Percentiles rank a stretch among this genome's conserved stretches.
Conservation (phyloP, 306 rosid genomes). For the Macrotyloma uniflorum region DNA sequence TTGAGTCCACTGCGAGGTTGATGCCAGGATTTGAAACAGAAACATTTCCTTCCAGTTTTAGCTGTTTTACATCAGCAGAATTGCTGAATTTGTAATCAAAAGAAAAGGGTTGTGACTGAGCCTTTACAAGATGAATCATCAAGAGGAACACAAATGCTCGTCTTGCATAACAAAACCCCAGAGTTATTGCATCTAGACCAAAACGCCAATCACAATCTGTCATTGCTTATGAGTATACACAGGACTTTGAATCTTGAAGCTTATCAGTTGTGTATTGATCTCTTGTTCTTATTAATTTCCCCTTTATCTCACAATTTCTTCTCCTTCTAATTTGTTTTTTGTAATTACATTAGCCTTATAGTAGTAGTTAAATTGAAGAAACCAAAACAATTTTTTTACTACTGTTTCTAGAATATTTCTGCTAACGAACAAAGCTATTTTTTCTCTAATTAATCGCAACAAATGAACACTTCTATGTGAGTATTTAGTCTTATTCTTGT, state of each 20-base stretch:
- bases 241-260: not conserved
- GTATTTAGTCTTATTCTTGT: not conserved
- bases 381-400: not conserved
- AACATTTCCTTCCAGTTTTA: slow-evolving; percentile 21
- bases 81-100: not conserved
- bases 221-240: not conserved
- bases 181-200: not conserved
- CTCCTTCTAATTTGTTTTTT: not conserved
- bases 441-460: not conserved
- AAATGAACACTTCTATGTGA: not conserved
- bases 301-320: not conserved
- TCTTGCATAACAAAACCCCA: not conserved
- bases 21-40: not conserved
- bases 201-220: not conserved
- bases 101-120: not conserved
- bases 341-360: not conserved
- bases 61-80: not conserved
- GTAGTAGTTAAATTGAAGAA: not conserved
- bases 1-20: not conserved
- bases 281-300: not conserved
- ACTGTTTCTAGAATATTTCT: not conserved
- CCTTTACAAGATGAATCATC: slow-evolving; percentile 10
- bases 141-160: slow-evolving; percentile 13
- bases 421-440: not conserved
- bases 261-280: not conserved